These are phyloP conservation scores for Myriosclerotinia scirpicola DNA, from an alignment of 2,329 filamentous ascomycete species.

Conservation along the genomic window DNA sequence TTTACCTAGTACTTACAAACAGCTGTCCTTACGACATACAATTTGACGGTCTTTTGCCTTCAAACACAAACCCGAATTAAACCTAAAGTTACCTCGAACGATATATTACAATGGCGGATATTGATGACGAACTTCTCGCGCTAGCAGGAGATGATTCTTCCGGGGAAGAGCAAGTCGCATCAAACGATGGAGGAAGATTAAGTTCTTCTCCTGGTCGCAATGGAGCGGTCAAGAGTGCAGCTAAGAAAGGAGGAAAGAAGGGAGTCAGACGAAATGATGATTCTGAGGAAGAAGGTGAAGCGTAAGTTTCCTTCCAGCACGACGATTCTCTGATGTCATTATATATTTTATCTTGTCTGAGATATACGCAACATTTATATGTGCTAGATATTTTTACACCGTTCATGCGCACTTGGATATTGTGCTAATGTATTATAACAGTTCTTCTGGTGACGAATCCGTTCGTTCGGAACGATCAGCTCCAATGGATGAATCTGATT, in stretches of 20 bases:
- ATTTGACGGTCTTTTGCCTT: neutral
- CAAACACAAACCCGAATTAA: neutral
- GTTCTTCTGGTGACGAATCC: slow-evolving; percentile 68
- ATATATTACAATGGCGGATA: slow-evolving; percentile 67
- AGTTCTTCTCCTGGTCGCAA: slow-evolving; percentile 53
- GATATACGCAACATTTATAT: neutral
- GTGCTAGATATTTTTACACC: neutral
- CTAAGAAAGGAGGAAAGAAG: slow-evolving; percentile 55
- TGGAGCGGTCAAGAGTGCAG: slow-evolving; percentile 43
- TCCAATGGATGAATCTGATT: slow-evolving; percentile 87
- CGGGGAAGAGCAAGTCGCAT: slow-evolving; percentile 52
- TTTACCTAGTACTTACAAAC: neutral
- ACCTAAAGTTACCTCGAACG: slow-evolving; percentile 6
- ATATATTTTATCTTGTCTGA: slow-evolving; percentile 5
- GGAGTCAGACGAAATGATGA: slow-evolving; percentile 51
- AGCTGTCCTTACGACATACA: neutral
- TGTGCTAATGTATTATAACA: slow-evolving; percentile 41
- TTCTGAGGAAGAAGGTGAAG: slow-evolving; percentile 77
- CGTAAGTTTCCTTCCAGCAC: slow-evolving; percentile 58
- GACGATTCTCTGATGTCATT: slow-evolving; percentile 2
- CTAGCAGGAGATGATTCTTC: slow-evolving; percentile 76
- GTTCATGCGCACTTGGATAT: neutral
- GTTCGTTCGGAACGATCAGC: slow-evolving; percentile 76
- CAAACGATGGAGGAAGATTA: slow-evolving; percentile 53
- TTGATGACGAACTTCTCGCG: slow-evolving; percentile 91